Base-by-base conservation (phyloP, 1,284 basidiomycete genomes). In the Rugosomyces carneus region DNA sequence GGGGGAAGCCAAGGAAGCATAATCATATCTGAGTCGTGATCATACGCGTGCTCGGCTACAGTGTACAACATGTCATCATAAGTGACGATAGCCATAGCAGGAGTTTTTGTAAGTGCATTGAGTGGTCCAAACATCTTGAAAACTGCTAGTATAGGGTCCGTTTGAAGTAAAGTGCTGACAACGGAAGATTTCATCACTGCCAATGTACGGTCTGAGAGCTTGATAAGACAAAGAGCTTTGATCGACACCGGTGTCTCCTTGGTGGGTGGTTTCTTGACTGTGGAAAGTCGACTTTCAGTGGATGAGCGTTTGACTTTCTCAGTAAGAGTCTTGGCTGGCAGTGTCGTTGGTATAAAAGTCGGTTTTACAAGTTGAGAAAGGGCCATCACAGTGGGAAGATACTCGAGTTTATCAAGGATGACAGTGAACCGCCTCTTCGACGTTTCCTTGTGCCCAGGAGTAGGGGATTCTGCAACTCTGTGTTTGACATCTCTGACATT, bases 401-500 rank as follows among this genome's bases (percentile, higher is more conserved):
- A 90, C 54, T 94, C 91, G 50, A 96, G 75, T 62, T 84, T 87
- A 63, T 93, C 91, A n/a, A 99, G 76, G 13, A 98, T 84, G 50
- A 97, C 81, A 0, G 88, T 78, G 59, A 95, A 84, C 20, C 80
- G 71, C 0, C 71, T 72, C 56, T 72, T 80, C 58, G 63, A 62
- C 1, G 59, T 50, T 6, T 57, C 57, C 38, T 64, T 62, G 16
- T 61, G 58, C 20, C n/a, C n/a, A n/a, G n/a, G n/a, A n/a, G 49
- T 48, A 24, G 48, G 53, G 5, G 46, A 49, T 26, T 49, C 56
- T n/a, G 18, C 35, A 8, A 16, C 19, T 16, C 35, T 37, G 19
- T 37, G 11, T 8, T 37, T 13, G 35, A 61, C 65, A 45, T 66
- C 72, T 1, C 61, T 50, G 29, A 75, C 69, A 50, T 69, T 69